phyloP scores from a whole-genome alignment of 140 eudicot genomes.

The Anethum foeniculum region DNA sequence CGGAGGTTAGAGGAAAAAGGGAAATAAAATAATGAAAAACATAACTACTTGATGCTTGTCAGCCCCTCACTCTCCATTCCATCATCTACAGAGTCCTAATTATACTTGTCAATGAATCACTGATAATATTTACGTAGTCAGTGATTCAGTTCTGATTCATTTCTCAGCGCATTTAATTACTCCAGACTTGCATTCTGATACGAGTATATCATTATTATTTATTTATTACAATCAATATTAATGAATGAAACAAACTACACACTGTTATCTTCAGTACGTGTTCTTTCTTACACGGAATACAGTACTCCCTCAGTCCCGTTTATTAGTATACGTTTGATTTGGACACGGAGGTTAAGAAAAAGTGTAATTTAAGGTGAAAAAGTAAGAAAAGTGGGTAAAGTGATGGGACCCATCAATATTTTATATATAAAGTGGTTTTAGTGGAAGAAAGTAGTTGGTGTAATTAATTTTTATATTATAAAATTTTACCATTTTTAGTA shows the following conservation, averaged over 20 bases:
- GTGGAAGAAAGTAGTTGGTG: too few species aligned
- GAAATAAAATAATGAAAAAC: neutral
- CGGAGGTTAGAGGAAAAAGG: too few species aligned
- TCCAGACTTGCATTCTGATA: neutral
- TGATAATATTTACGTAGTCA: neutral
- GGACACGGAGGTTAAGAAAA: too few species aligned
- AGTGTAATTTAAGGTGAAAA: too few species aligned
- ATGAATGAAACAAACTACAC: conserved; percentile 2
- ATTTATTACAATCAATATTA: neutral
- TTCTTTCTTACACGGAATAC: neutral
- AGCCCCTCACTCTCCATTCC: neutral
- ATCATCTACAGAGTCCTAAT: neutral
- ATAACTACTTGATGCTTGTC: neutral
- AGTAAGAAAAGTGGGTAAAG: too few species aligned
- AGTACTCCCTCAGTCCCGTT: too few species aligned
- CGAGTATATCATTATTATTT: neutral
- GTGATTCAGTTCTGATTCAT: conserved; percentile 1
- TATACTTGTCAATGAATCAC: conserved; percentile 1
- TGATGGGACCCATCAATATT: too few species aligned
- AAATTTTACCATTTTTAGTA: too few species aligned
- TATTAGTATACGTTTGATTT: too few species aligned
- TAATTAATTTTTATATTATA: too few species aligned
- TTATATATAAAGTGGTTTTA: too few species aligned
- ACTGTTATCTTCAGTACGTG: neutral
- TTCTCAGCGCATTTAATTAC: neutral